These are phyloP conservation scores for Aegilops sharonensis DNA, from an alignment of 176 grass and related monocot species.

Conservation along the genomic window DNA sequence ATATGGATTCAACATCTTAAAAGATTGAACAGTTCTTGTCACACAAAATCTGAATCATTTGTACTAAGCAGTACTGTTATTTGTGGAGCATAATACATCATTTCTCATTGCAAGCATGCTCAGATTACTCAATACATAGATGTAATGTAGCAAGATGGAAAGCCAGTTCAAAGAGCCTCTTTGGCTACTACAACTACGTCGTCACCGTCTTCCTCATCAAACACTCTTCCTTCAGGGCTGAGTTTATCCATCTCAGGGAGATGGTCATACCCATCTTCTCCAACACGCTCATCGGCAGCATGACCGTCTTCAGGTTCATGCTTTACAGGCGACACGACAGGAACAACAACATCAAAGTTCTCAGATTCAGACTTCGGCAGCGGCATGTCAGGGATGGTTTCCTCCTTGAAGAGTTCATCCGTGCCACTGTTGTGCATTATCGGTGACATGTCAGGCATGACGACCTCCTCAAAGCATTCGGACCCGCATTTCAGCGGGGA, in stretches of 20 bases:
- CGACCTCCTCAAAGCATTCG: background rate
- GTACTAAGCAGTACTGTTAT: background rate
- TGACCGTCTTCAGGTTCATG: background rate
- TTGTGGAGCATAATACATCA: background rate
- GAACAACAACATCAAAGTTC: background rate
- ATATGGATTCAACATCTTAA: background rate
- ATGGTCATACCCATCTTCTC: constrained; percentile 10
- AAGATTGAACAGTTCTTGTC: background rate
- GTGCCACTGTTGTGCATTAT: background rate
- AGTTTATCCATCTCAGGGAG: background rate
- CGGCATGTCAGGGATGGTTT: background rate
- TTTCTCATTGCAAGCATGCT: background rate
- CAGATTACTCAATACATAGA: background rate
- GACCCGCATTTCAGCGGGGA: background rate
- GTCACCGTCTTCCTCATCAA: constrained; percentile 29
- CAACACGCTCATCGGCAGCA: background rate
- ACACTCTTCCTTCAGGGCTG: background rate
- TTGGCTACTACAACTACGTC: constrained; percentile 13
- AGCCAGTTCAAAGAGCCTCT: background rate
- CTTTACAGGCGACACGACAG: background rate
- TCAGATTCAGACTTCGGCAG: background rate
- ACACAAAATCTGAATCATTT: background rate
- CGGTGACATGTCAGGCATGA: background rate
- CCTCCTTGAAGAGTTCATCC: background rate
- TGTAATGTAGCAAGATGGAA: background rate